Conservation (phyloP, 2,329 filamentous ascomycete genomes). For the Ascochyta lentis region DNA sequence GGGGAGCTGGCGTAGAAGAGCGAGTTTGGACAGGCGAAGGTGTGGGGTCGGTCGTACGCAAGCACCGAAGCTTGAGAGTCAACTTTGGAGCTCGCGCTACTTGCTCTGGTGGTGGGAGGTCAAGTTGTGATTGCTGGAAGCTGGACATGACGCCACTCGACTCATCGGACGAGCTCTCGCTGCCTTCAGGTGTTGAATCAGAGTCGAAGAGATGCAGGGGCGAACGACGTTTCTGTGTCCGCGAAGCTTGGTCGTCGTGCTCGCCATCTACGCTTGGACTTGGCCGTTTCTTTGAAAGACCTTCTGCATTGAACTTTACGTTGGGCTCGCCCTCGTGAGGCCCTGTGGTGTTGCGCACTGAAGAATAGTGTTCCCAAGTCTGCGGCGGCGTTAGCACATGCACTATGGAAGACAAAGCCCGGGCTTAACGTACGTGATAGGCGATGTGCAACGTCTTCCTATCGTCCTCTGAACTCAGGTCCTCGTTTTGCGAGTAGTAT, state of each 20-base stretch:
- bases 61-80: conserved; percentile 43
- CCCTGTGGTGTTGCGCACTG: conserved; percentile 66
- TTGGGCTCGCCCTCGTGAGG: conserved; percentile 64
- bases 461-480: conserved; percentile 43
- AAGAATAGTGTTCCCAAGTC: conserved; percentile 72
- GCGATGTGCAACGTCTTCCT: conserved; percentile 62
- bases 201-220: conserved; percentile 54
- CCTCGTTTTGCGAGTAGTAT: conserved; percentile 32
- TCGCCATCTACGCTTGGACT: conserved; percentile 61
- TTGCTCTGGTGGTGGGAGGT: conserved; percentile 27
- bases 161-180: conserved; percentile 47
- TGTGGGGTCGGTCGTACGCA: conserved; percentile 34
- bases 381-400: conserved; percentile 44
- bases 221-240: conserved; percentile 61
- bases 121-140: conserved; percentile 31
- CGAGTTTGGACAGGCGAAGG: conserved; percentile 27
- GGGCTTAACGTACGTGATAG: conserved; percentile 62
- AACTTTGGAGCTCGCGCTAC: conserved; percentile 35
- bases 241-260: conserved; percentile 56
- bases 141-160: conserved; percentile 38
- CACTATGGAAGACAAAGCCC: background rate
- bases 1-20: conserved; percentile 24
- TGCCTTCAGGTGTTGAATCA: conserved; percentile 46
- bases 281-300: conserved; percentile 52
- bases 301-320: conserved; percentile 46